Percentiles rank a stretch among this genome's conserved stretches.
Conservation (phyloP, 208 protist species). For the Zelonia costaricensis region DNA sequence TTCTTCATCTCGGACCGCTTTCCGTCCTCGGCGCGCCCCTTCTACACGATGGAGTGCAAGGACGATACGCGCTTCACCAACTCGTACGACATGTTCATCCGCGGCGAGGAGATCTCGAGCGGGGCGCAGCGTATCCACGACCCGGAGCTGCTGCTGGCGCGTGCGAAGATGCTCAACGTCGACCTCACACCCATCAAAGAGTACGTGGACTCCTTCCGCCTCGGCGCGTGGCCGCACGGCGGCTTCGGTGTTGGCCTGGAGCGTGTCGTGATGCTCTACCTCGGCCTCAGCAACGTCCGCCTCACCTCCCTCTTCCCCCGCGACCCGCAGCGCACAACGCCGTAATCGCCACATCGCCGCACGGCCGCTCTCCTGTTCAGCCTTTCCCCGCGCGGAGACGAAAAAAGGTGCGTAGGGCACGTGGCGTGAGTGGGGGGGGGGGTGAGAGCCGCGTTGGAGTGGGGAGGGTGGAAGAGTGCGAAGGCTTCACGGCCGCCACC, state of each 20-base stretch:
- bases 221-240: constrained; percentile 98
- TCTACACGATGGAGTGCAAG: constrained; percentile 99
- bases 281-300: constrained; percentile 98
- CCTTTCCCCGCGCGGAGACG: neutral
- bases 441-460: too few relatives aligned
- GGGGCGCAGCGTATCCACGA: constrained; percentile 99
- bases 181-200: constrained; percentile 88
- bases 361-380: neutral
- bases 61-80: constrained; percentile 92
- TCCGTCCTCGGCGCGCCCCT: constrained; percentile 96
- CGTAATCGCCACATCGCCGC: constrained; percentile 28
- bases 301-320: constrained; percentile 98
- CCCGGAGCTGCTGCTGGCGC: constrained; percentile 88
- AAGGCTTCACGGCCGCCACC: too few relatives aligned
- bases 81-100: constrained; percentile 99
- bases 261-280: constrained; percentile 99
- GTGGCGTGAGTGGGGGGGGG: too few relatives aligned
- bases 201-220: constrained; percentile 99
- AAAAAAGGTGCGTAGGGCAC: too few relatives aligned
- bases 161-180: constrained; percentile 80
- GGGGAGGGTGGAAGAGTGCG: too few relatives aligned
- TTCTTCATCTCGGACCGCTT: constrained; percentile 99
- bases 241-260: constrained; percentile 99
- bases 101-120: constrained; percentile 99
- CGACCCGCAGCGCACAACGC: constrained; percentile 96